phyloP scores from a whole-genome alignment of 208 protist species.

The Leishmania amazonensis region DNA sequence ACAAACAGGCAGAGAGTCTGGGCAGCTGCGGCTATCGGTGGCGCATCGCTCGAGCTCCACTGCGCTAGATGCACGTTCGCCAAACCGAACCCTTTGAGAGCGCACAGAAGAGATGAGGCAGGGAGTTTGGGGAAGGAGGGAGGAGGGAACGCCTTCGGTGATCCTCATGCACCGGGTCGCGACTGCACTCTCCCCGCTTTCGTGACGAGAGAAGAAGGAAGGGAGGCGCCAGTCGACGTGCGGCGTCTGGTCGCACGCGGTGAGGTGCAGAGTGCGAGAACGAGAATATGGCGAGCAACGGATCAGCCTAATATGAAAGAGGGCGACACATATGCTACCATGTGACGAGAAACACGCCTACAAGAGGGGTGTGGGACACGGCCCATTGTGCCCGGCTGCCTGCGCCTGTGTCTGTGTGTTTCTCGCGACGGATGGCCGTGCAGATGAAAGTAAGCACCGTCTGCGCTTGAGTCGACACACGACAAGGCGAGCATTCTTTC shows the following conservation, averaged over 20 bases:
- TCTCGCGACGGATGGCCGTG: not conserved
- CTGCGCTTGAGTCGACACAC: not conserved
- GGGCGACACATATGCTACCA: not conserved
- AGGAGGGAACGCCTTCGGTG: not conserved
- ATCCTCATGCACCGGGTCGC: not conserved
- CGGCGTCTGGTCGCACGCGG: not conserved
- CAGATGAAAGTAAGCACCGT: not conserved
- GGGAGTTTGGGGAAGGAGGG: not conserved
- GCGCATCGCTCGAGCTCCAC: not conserved
- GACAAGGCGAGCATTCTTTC: not conserved
- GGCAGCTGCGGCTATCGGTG: not conserved
- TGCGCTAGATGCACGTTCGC: not conserved
- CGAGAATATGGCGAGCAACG: not conserved
- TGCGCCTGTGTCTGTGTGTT: not conserved
- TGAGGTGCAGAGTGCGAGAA: not conserved
- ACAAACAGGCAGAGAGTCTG: not conserved
- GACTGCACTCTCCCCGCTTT: not conserved
- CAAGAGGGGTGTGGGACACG: not conserved
- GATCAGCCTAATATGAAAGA: not conserved
- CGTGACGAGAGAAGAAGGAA: not conserved
- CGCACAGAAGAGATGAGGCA: not conserved
- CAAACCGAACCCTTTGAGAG: not conserved
- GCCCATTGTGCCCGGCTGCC: not conserved
- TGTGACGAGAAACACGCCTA: not conserved
- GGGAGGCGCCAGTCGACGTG: not conserved